Percentiles rank a stretch among this genome's conserved stretches.
These are phyloP conservation scores for Podaxis pistillaris DNA, from an alignment of 768 basidiomycete genomes.

Conservation along the genomic window DNA sequence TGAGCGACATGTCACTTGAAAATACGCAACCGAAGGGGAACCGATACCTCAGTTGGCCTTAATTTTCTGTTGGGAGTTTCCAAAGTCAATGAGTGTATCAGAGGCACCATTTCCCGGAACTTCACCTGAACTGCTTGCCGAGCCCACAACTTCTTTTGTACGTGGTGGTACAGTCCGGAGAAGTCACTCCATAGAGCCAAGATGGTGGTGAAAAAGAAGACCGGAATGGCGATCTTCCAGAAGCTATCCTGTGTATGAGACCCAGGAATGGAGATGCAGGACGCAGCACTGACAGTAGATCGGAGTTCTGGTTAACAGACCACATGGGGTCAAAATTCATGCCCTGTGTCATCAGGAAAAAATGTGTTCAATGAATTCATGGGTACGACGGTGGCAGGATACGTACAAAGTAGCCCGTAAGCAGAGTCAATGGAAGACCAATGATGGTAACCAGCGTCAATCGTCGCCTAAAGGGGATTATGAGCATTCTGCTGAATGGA, in stretches of 20 bases:
- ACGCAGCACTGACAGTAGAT: constrained; percentile 39
- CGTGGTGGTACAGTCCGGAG: constrained; percentile 40
- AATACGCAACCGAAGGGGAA: background rate
- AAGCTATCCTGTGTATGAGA: constrained; percentile 38
- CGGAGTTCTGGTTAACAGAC: constrained; percentile 43
- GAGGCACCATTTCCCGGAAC: background rate
- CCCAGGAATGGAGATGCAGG: background rate
- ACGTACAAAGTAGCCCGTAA: constrained; percentile 64
- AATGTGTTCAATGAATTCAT: background rate
- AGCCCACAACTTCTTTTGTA: constrained; percentile 39
- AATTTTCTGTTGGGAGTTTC: background rate
- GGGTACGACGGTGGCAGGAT: background rate
- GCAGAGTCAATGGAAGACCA: constrained; percentile 66
- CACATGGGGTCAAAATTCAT: constrained; percentile 64
- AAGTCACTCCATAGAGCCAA: constrained; percentile 55
- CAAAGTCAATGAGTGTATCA: background rate
- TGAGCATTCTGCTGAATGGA: background rate
- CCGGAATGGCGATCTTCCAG: constrained; percentile 63
- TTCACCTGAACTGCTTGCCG: background rate
- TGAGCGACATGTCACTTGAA: background rate
- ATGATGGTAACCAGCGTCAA: constrained; percentile 70
- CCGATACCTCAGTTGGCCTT: background rate
- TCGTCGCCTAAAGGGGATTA: constrained; percentile 43
- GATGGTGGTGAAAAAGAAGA: constrained; percentile 52
- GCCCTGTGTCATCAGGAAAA: constrained; percentile 35